These are phyloP conservation scores for Hamigera avellanea DNA, from an alignment of 495 filamentous ascomycete genomes.

Conservation along the genomic window DNA sequence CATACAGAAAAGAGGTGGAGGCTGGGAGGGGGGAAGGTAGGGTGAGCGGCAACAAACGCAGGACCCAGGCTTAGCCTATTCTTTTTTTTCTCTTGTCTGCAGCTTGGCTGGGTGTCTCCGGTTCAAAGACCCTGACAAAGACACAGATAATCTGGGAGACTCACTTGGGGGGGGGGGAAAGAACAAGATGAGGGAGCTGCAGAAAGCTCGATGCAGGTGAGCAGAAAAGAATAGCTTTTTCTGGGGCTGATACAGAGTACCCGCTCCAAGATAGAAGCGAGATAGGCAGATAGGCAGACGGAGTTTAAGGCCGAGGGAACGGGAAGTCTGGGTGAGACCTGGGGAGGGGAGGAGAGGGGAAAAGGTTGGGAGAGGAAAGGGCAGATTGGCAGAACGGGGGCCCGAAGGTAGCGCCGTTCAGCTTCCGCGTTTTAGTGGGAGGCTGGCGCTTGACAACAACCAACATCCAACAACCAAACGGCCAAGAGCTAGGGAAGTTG, in stretches of 20 bases:
- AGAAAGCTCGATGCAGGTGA: background rate
- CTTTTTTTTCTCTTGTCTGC: conserved; percentile 9
- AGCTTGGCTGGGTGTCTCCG: conserved; percentile 4
- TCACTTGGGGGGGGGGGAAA: no score
- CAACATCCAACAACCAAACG: no score
- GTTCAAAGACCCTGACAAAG: conserved; percentile 1
- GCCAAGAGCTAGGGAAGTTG: no score
- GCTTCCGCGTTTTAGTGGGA: conserved; percentile 12
- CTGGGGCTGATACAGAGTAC: no score
- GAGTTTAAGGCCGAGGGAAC: background rate
- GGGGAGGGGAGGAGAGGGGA: conserved; percentile 2
- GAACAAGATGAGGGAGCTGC: background rate
- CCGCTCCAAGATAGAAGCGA: conserved; percentile 4
- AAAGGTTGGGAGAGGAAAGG: conserved; percentile 1
- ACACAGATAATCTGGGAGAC: no score
- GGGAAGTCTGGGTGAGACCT: background rate
- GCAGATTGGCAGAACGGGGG: no score
- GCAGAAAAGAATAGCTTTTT: no score
- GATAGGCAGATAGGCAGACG: background rate
- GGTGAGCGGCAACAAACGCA: conserved; percentile 18
- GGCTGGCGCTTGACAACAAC: conserved; percentile 7
- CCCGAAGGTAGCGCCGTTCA: conserved; percentile 7
- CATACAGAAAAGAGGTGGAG: conserved; percentile 16
- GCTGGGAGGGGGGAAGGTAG: conserved; percentile 4
- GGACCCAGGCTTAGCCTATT: conserved; percentile 12